phyloP scores from a whole-genome alignment of 1,284 basidiomycete genomes.

The Sanghuangporus sanghuang region DNA sequence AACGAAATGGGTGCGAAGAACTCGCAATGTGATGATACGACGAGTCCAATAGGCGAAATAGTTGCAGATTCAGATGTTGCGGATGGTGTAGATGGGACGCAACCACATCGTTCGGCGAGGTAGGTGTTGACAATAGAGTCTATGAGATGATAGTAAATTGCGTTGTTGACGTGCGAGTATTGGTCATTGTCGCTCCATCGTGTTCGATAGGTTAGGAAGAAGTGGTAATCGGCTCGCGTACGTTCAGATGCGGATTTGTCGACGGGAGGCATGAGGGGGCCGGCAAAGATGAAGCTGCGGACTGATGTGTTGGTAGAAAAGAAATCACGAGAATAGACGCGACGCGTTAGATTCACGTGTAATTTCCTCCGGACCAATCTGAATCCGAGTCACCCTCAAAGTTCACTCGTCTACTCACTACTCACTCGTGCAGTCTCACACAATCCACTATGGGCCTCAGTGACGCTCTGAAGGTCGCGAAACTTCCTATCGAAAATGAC shows the following conservation, averaged over 20 bases:
- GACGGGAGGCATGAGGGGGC: background rate
- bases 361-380: background rate
- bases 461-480: background rate
- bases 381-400: background rate
- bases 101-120: constrained; percentile 53
- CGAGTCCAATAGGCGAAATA: constrained; percentile 55
- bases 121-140: constrained; percentile 74
- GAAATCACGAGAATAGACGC: background rate
- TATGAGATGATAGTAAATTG: constrained; percentile 74
- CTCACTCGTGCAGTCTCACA: background rate
- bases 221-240: constrained; percentile 41
- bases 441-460: background rate
- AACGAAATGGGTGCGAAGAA: constrained; percentile 68
- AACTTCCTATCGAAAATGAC: background rate
- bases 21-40: constrained; percentile 67
- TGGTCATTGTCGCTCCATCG: constrained; percentile 82
- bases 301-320: background rate
- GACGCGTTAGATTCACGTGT: background rate
- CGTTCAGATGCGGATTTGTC: background rate
- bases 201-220: constrained; percentile 57
- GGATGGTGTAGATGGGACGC: constrained; percentile 40
- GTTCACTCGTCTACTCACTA: background rate
- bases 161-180: constrained; percentile 73
- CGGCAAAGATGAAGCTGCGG: background rate
- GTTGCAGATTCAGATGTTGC: background rate